Percentiles rank a stretch among this genome's conserved stretches.
Conservation (phyloP, 2,329 filamentous ascomycete genomes). For the Venturia asperata region DNA sequence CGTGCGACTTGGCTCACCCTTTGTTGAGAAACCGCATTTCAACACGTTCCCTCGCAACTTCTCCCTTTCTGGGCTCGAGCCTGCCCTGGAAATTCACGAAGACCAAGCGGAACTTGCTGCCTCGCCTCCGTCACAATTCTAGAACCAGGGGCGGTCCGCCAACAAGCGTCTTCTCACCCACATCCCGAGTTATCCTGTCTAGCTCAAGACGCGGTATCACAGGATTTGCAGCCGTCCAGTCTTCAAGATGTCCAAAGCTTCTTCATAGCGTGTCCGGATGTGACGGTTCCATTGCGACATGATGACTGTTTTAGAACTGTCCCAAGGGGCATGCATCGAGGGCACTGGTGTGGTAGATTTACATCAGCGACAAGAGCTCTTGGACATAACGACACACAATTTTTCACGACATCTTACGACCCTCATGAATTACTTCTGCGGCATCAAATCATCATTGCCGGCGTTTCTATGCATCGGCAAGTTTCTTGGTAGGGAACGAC, state of each 20-base stretch:
- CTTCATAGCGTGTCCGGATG: neutral
- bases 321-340: neutral
- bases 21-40: constrained; percentile 33
- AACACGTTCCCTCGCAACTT: constrained; percentile 41
- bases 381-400: neutral
- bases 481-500: neutral
- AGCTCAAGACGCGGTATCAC: neutral
- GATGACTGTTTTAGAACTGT: neutral
- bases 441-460: constrained; percentile 1
- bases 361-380: neutral
- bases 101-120: neutral
- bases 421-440: neutral
- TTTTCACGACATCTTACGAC: constrained; percentile 2
- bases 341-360: neutral
- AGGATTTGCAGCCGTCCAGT: neutral
- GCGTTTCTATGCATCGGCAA: constrained; percentile 6
- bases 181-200: neutral
- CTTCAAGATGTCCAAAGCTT: neutral
- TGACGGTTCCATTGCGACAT: neutral
- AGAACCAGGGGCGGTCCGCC: neutral
- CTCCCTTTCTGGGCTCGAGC: constrained; percentile 21
- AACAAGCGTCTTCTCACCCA: neutral
- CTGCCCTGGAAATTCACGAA: constrained; percentile 17
- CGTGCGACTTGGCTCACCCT: constrained; percentile 43
- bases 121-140: neutral